phyloP scores from a whole-genome alignment of 2,329 filamentous ascomycete genomes.

The Aspergillus flavus region DNA sequence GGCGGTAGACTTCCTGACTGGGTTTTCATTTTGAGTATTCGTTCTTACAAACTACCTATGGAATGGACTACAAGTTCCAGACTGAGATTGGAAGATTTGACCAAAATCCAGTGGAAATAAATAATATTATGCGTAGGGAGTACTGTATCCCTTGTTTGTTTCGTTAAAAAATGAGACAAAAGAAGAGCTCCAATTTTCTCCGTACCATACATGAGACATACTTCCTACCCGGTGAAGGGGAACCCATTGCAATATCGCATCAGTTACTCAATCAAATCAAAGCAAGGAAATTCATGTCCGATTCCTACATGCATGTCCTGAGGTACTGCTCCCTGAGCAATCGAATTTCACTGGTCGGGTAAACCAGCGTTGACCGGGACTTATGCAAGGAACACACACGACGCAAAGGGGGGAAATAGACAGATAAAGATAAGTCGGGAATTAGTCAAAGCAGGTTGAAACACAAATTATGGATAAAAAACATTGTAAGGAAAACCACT shows the following conservation, averaged over 20 bases:
- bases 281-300: constrained; percentile 9
- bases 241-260: constrained; percentile 24
- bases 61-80: neutral
- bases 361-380: constrained; percentile 15
- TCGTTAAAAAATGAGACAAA: constrained; percentile 2
- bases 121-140: neutral
- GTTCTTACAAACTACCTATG: neutral
- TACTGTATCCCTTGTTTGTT: neutral
- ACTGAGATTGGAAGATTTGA: neutral
- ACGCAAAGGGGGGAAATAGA: constrained; percentile 25
- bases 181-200: constrained; percentile 28
- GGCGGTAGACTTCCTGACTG: neutral
- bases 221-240: constrained; percentile 20
- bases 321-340: constrained; percentile 15
- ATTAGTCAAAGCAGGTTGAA: constrained; percentile 26
- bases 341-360: constrained; percentile 16
- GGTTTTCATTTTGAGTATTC: neutral
- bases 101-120: neutral
- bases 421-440: constrained; percentile 15
- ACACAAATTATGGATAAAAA: constrained; percentile 29
- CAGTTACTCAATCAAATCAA: constrained; percentile 19
- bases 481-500: constrained; percentile 31
- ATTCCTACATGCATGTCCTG: constrained; percentile 8
- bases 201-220: constrained; percentile 30
- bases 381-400: constrained; percentile 16